Evolutionary conservation across 345 rosid genomes (phyloP), one percentile per base, ranked within the genome.

Genomic region (Eucalyptus marginata): DNA sequence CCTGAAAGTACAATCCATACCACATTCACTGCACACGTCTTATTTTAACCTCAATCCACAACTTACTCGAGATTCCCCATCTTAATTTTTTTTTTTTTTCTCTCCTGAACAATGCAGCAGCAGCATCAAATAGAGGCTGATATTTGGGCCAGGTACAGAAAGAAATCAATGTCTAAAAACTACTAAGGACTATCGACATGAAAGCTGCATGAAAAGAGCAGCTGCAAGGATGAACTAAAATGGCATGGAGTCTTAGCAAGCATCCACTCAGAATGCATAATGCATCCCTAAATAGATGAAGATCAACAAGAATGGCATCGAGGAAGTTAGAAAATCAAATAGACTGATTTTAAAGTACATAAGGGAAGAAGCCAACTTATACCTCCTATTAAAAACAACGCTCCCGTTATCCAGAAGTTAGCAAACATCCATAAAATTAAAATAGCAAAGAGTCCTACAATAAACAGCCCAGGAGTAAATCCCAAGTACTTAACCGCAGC

Each of bases 351-450:
- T 12, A 6, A 86, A 49, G 88, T 86, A 14, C 66, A 33, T 56
- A 24, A 14, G 49, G 88, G 43, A 56, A 86, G 64, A 86, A 86
- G 68, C 20, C 88, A 40, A 51, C 88, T 86, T 27, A 51, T 96
- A 95, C 99, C 99, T 96, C 99, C 99, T 86, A 98, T 94, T 89
- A 97, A 92, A 93, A 97, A 97, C 90, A 98, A 93, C 71, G 97
- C 93, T 90, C 99, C 99, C 8, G 99, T 95, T 92, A 98, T 97
- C 99, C 99, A 98, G 91, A 97, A 96, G 96, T 96, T 98, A 90
- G 99, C 99, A 90, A 92, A 96, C 99, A 97, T 97, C 99, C 99
- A 97, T 84, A 98, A 91, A 90, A 96, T 92, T 92, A 97, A 92
- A 91, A 97, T 98, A 47, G 96, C 95, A 91, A 96, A 96, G 49